A percentile compares a stretch with the other conserved stretches of the same genome.
phyloP scores from a whole-genome alignment of 108 stramenopile species.

The Fragilaria radians region DNA sequence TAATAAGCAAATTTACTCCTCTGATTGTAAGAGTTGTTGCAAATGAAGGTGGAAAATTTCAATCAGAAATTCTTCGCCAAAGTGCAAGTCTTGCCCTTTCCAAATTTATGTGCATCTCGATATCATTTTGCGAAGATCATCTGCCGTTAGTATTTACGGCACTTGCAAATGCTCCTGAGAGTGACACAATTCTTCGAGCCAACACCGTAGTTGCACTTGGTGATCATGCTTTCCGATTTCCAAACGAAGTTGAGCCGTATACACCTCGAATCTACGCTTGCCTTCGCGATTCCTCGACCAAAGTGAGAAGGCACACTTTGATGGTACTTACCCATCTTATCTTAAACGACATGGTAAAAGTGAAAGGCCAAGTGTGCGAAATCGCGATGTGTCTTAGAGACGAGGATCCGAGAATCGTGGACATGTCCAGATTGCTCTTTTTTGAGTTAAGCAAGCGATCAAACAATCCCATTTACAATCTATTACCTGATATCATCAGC shows the following conservation, averaged over 20 bases:
- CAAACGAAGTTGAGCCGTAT: constrained; percentile 98
- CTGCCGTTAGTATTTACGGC: constrained; percentile 90
- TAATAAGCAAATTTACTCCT: constrained; percentile 80
- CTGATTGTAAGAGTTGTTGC: constrained; percentile 80
- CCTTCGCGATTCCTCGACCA: constrained; percentile 83
- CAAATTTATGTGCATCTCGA: constrained; percentile 93
- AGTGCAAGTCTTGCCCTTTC: constrained; percentile 84
- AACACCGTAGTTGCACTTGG: constrained; percentile 95
- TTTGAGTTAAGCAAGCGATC: constrained; percentile 88
- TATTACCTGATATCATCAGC: constrained; percentile 95
- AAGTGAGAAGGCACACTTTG: constrained; percentile 90
- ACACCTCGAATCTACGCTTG: constrained; percentile 89
- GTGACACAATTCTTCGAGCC: constrained; percentile 79
- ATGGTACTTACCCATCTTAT: constrained; percentile 96
- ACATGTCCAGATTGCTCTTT: constrained; percentile 92
- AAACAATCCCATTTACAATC: constrained; percentile 97
- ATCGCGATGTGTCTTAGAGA: constrained; percentile 91
- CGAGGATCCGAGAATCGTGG: constrained; percentile 73
- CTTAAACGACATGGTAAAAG: constrained; percentile 99
- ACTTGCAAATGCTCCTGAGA: constrained; percentile 65
- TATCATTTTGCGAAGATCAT: constrained; percentile 85
- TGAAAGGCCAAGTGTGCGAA: constrained; percentile 93
- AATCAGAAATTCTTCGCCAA: constrained; percentile 62
- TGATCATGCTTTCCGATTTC: constrained; percentile 96
- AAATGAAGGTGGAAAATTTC: constrained; percentile 64